These are phyloP conservation scores for Helicocarpus griseus DNA, from an alignment of 2,329 filamentous ascomycete species.

Conservation along the genomic window DNA sequence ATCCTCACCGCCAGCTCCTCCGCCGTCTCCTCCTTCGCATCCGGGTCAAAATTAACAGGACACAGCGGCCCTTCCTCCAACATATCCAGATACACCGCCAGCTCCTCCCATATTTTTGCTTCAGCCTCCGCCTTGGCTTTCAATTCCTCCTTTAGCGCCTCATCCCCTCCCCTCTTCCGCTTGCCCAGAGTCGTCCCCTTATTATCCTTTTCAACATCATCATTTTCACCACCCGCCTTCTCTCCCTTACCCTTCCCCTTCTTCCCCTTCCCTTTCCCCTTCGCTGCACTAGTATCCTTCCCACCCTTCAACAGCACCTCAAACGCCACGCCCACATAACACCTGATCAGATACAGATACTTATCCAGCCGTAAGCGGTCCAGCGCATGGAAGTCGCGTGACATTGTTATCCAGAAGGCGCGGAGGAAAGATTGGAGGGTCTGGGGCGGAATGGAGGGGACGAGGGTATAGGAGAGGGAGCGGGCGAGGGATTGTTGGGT, in stretches of 20 bases:
- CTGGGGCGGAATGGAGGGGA: constrained; percentile 47
- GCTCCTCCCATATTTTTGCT: constrained; percentile 17
- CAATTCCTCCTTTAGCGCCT: constrained; percentile 12
- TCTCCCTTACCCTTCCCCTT: constrained; percentile 19
- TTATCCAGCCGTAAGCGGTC: constrained; percentile 81
- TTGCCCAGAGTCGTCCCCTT: constrained; percentile 20
- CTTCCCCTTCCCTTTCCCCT: constrained; percentile 24
- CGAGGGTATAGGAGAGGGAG: constrained; percentile 61
- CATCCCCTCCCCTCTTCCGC: constrained; percentile 10
- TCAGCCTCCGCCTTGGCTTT: constrained; percentile 12
- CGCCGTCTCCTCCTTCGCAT: constrained; percentile 18
- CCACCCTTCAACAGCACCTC: constrained; percentile 25
- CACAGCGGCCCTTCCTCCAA: constrained; percentile 32
- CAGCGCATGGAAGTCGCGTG: constrained; percentile 58
- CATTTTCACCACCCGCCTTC: too few relatives aligned
- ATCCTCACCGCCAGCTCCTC: constrained; percentile 15
- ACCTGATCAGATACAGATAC: constrained; percentile 74
- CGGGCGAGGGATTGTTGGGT: constrained; percentile 74
- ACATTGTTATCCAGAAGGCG: constrained; percentile 63
- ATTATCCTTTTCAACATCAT: constrained; percentile 16
- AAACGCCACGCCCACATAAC: constrained; percentile 66
- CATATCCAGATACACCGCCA: constrained; percentile 30
- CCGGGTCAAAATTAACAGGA: constrained; percentile 25
- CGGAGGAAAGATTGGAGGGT: constrained; percentile 42
- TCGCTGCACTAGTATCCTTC: constrained; percentile 9